phyloP scores from a whole-genome alignment of 345 rosid species.

The Sisymbrium altissimum region DNA sequence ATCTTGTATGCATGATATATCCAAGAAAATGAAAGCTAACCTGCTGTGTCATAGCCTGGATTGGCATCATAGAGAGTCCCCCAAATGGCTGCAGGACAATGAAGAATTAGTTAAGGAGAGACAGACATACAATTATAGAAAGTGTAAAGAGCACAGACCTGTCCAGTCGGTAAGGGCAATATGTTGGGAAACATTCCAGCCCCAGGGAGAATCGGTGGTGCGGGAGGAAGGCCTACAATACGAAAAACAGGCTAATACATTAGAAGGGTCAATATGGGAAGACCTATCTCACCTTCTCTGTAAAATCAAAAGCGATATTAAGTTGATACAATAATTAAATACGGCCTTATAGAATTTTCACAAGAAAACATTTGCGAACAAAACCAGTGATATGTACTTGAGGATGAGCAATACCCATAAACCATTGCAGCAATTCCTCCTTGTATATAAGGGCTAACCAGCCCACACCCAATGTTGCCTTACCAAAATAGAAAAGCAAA shows the following conservation, averaged over 20 bases:
- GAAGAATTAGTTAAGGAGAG: constrained; percentile 3
- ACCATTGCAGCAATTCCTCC: constrained; percentile 66
- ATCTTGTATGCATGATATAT: background rate
- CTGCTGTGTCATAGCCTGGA: constrained; percentile 98
- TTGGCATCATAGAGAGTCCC: constrained; percentile 79
- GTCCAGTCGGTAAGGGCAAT: constrained; percentile 58
- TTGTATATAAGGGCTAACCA: constrained; percentile 75
- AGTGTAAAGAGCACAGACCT: constrained; percentile 38
- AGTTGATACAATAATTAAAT: constrained; percentile 25
- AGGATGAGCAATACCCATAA: constrained; percentile 84
- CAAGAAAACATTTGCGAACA: constrained; percentile 46
- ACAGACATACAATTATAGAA: background rate
- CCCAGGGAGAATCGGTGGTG: constrained; percentile 61
- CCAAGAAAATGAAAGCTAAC: constrained; percentile 30
- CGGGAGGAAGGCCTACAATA: constrained; percentile 67
- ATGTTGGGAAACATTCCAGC: constrained; percentile 81
- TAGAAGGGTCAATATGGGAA: background rate
- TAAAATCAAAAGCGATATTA: background rate
- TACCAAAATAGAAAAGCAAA: constrained; percentile 70
- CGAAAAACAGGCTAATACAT: constrained; percentile 18
- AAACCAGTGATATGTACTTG: constrained; percentile 64
- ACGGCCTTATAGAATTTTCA: constrained; percentile 34
- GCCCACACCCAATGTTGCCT: constrained; percentile 88
- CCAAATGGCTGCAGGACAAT: constrained; percentile 55
- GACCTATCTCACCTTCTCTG: background rate